phyloP scores from a whole-genome alignment of 2,329 filamentous ascomycete species.

The Cladosporium sp. region DNA sequence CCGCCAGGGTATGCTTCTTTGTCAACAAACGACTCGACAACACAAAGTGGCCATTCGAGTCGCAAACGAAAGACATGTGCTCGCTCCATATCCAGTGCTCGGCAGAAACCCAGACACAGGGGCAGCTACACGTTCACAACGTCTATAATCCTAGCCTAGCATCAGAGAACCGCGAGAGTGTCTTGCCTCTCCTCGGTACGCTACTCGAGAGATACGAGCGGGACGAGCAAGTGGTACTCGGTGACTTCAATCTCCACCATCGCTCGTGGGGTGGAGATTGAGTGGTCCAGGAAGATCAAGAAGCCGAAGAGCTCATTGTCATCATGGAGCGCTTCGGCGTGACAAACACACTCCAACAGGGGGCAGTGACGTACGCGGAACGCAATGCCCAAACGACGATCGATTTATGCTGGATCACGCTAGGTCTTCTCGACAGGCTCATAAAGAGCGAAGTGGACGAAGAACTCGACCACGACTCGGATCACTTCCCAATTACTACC shows the following conservation, averaged over 20 bases:
- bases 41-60: neutral
- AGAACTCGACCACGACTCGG: neutral
- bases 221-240: neutral
- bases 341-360: neutral
- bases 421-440: neutral
- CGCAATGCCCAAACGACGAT: neutral
- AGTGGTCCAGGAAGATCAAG: neutral
- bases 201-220: neutral
- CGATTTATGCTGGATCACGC: neutral
- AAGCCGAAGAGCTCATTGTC: neutral
- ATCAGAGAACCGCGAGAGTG: neutral
- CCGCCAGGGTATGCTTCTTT: neutral
- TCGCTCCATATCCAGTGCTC: neutral
- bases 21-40: neutral
- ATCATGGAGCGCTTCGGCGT: neutral
- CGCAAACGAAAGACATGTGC: neutral
- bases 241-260: slow-evolving; percentile 1
- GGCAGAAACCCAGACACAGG: neutral
- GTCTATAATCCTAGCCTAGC: neutral
- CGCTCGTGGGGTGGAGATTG: neutral
- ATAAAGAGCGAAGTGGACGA: neutral
- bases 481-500: neutral
- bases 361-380: neutral
- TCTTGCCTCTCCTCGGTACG: neutral
- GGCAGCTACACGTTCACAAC: neutral